Conservation (phyloP, 495 filamentous ascomycete genomes). For the Pseudotulostoma volvatum region DNA sequence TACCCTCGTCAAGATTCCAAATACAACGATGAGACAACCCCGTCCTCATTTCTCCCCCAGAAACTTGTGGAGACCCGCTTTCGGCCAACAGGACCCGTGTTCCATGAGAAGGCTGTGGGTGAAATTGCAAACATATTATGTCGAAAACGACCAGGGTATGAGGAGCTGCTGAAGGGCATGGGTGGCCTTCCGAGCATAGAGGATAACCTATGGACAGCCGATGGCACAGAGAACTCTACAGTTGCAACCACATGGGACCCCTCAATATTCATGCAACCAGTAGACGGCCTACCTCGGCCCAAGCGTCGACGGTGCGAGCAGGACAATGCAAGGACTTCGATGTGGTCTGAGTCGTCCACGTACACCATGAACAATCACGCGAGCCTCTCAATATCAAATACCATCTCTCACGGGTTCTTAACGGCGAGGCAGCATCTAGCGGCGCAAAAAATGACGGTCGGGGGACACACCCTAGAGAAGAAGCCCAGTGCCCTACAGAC, state of each 20-base stretch:
- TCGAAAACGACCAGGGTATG: conserved; percentile 33
- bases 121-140: conserved; percentile 47
- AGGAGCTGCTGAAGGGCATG: conserved; percentile 30
- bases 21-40: conserved; percentile 39
- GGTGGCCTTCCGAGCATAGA: conserved; percentile 29
- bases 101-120: conserved; percentile 37
- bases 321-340: conserved; percentile 10
- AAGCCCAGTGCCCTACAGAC: conserved; percentile 4
- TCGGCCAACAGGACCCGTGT: conserved; percentile 38
- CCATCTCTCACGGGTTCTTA: conserved; percentile 21
- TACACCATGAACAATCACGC: conserved; percentile 18
- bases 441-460: conserved; percentile 2
- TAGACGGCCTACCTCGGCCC: conserved; percentile 12
- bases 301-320: conserved; percentile 22
- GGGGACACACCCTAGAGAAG: conserved; percentile 7
- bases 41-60: conserved; percentile 46
- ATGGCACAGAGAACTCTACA: conserved; percentile 34
- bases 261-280: conserved; percentile 6
- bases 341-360: conserved; percentile 10
- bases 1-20: conserved; percentile 51
- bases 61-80: conserved; percentile 33
- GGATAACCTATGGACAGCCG: conserved; percentile 49
- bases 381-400: conserved; percentile 20
- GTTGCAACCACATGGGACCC: conserved; percentile 21
- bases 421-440: conserved; percentile 30